Evolutionary conservation across 768 basidiomycete species (phyloP).

Genomic region (Leccinum longicurvipes): DNA sequence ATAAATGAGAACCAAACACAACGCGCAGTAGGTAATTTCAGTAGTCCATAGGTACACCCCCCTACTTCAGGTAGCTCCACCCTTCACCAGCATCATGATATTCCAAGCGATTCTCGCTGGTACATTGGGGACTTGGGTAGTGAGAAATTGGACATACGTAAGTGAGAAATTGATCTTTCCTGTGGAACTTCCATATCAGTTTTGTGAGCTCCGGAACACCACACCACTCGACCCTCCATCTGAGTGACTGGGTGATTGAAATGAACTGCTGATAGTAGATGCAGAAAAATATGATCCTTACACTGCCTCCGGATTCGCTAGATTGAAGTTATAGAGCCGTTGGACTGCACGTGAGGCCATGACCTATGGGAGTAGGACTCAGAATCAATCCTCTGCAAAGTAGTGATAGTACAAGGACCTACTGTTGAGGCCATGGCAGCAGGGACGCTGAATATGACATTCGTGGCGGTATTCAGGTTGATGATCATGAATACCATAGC

Average conservation of each 20-base stretch:
- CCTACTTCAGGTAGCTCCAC: no score
- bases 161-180: no score
- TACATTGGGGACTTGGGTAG: no score
- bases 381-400: neutral
- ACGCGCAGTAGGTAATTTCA: no score
- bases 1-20: no score
- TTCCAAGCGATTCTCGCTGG: no score
- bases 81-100: no score
- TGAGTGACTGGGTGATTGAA: slow-evolving; percentile 12
- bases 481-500: slow-evolving; percentile 61
- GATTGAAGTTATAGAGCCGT: slow-evolving; percentile 49
- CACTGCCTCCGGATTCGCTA: slow-evolving; percentile 27
- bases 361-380: slow-evolving; percentile 37
- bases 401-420: slow-evolving; percentile 14
- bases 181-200: slow-evolving; percentile 16
- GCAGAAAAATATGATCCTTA: slow-evolving; percentile 6
- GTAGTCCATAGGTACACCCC: no score
- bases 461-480: slow-evolving; percentile 65
- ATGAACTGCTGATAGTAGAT: neutral
- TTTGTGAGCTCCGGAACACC: slow-evolving; percentile 14
- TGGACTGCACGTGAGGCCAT: slow-evolving; percentile 60
- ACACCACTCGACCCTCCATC: slow-evolving; percentile 18
- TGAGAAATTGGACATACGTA: no score
- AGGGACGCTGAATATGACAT: slow-evolving; percentile 61
- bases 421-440: slow-evolving; percentile 55